Conservation (phyloP, 441 rosid genomes). For the Flueggea neowawraea region DNA sequence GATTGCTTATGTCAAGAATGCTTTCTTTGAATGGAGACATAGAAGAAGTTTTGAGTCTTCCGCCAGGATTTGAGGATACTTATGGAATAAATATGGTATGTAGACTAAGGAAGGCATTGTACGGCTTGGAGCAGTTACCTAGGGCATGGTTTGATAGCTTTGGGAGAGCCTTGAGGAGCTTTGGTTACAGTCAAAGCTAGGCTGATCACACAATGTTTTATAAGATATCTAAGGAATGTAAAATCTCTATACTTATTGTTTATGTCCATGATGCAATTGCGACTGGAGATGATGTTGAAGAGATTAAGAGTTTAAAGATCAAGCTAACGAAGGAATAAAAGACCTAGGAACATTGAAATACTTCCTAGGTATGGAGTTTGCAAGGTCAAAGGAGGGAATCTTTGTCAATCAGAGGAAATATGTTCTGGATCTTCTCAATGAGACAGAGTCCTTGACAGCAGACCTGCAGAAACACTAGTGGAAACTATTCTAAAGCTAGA, state of each 20-base stretch:
- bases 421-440: neutral
- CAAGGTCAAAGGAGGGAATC: neutral
- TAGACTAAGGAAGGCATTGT: neutral
- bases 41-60: neutral
- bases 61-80: neutral
- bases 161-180: neutral
- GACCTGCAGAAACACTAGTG: neutral
- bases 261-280: neutral
- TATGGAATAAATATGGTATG: neutral
- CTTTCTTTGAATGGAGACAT: neutral
- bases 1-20: neutral
- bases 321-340: neutral
- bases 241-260: neutral
- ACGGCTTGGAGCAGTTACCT: neutral
- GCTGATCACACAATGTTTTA: neutral
- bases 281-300: neutral
- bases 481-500: neutral
- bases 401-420: neutral
- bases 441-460: neutral
- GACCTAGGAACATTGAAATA: neutral
- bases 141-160: slow-evolving; percentile 2
- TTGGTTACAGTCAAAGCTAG: neutral
- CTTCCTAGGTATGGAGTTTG: neutral
- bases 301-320: neutral
- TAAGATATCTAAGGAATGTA: neutral